Evolutionary conservation across 2,329 filamentous ascomycete genomes (phyloP).

Genomic region (Colletotrichum zoysiae): DNA sequence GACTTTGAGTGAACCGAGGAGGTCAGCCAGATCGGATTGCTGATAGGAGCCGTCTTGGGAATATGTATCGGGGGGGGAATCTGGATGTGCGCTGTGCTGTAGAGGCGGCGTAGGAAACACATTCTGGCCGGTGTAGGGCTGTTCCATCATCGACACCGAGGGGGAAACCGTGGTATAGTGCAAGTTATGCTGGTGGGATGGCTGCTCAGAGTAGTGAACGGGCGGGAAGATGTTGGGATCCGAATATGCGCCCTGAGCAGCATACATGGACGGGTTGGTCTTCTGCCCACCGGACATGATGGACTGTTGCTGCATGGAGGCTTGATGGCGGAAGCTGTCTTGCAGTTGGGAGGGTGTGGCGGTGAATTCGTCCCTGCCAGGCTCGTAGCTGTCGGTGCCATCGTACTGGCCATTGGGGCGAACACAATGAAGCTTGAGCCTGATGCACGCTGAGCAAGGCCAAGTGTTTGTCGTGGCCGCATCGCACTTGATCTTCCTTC

Average conservation of each 20-base stretch:
- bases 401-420: constrained; percentile 87
- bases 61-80: constrained; percentile 64
- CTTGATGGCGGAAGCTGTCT: constrained; percentile 64
- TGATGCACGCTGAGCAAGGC: constrained; percentile 94
- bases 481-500: constrained; percentile 98
- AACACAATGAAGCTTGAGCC: constrained; percentile 92
- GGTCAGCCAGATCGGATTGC: constrained; percentile 80
- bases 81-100: constrained; percentile 57
- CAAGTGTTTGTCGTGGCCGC: constrained; percentile 96
- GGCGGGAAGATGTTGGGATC: constrained; percentile 61
- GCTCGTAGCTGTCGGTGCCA: constrained; percentile 67
- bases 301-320: constrained; percentile 64
- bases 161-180: constrained; percentile 67
- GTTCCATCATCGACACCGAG: constrained; percentile 63
- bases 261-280: constrained; percentile 59
- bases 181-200: constrained; percentile 60
- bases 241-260: constrained; percentile 62
- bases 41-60: constrained; percentile 72
- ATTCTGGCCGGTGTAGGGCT: constrained; percentile 61
- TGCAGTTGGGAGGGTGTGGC: constrained; percentile 53
- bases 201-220: constrained; percentile 61
- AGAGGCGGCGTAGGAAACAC: constrained; percentile 68
- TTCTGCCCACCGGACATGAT: constrained; percentile 59
- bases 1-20: constrained; percentile 88
- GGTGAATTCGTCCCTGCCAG: constrained; percentile 50